phyloP scores from a whole-genome alignment of 805 yeast species.

The Zygotorulaspora florentina region DNA sequence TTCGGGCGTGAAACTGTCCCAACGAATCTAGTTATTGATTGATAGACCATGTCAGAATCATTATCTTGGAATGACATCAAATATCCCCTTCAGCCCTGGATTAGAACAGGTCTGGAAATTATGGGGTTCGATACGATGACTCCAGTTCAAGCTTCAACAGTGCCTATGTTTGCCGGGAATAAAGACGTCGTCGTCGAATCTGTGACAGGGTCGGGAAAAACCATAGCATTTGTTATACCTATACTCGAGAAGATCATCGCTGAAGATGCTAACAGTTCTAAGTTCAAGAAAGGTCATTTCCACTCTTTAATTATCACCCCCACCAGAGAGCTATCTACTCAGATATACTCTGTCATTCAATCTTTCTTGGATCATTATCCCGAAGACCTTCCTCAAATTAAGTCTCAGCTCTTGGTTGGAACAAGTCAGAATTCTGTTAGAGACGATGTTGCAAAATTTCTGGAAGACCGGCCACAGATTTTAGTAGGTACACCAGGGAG shows the following conservation, averaged over 20 bases:
- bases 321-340: conserved; percentile 65
- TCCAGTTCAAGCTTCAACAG: conserved; percentile 93
- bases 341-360: conserved; percentile 64
- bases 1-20: no score
- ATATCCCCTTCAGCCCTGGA: conserved; percentile 62
- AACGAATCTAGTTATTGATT: not conserved
- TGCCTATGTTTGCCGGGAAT: conserved; percentile 76
- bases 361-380: conserved; percentile 56
- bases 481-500: conserved; percentile 93
- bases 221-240: conserved; percentile 85
- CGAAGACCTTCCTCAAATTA: conserved; percentile 39
- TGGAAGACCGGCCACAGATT: conserved; percentile 59
- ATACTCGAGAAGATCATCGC: conserved; percentile 59
- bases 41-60: conserved; percentile 37
- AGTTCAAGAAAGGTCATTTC: conserved; percentile 57
- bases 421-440: conserved; percentile 53
- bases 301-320: conserved; percentile 67
- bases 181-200: conserved; percentile 97
- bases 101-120: conserved; percentile 60
- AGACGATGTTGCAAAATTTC: conserved; percentile 64
- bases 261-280: conserved; percentile 31
- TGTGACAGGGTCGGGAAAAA: conserved; percentile 97
- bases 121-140: conserved; percentile 82
- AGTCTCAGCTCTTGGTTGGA: conserved; percentile 55
- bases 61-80: conserved; percentile 58